These are phyloP conservation scores for Triticum dicoccoides DNA, from an alignment of 176 grass and related monocot species.

Conservation along the genomic window DNA sequence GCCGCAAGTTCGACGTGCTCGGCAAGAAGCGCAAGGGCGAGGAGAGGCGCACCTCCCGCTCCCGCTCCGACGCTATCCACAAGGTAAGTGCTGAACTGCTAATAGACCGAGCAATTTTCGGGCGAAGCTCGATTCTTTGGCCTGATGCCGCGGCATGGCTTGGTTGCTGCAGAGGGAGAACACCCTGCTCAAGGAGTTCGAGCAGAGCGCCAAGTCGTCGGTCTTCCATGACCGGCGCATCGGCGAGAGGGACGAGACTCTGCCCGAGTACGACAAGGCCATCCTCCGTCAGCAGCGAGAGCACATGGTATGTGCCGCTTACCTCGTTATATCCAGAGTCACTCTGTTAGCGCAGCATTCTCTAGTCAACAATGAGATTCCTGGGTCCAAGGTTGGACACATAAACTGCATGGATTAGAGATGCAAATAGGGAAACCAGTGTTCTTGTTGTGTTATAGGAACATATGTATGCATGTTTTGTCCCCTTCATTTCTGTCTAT, in stretches of 20 bases:
- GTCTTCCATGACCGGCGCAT: conserved; percentile 82
- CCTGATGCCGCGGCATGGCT: neutral
- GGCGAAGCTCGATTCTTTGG: neutral
- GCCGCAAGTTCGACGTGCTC: conserved; percentile 90
- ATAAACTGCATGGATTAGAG: neutral
- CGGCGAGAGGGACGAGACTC: conserved; percentile 81
- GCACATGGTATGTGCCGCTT: conserved; percentile 53
- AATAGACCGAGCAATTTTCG: neutral
- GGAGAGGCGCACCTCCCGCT: conserved; percentile 58
- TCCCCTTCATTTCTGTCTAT: neutral
- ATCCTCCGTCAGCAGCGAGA: conserved; percentile 83
- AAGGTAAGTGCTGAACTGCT: conserved; percentile 42
- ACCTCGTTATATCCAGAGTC: neutral
- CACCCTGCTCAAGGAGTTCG: conserved; percentile 76
- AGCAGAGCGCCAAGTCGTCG: conserved; percentile 69
- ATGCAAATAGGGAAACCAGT: neutral
- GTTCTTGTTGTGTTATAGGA: neutral
- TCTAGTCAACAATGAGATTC: neutral
- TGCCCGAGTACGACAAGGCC: conserved; percentile 77
- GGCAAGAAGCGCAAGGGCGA: conserved; percentile 94
- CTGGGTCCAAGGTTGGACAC: neutral
- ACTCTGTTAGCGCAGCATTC: neutral
- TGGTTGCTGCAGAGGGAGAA: conserved; percentile 84
- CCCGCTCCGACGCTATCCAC: conserved; percentile 71
- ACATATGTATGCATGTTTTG: neutral